These are phyloP conservation scores for Suillus bovinus DNA, from an alignment of 768 basidiomycete genomes.

Conservation along the genomic window DNA sequence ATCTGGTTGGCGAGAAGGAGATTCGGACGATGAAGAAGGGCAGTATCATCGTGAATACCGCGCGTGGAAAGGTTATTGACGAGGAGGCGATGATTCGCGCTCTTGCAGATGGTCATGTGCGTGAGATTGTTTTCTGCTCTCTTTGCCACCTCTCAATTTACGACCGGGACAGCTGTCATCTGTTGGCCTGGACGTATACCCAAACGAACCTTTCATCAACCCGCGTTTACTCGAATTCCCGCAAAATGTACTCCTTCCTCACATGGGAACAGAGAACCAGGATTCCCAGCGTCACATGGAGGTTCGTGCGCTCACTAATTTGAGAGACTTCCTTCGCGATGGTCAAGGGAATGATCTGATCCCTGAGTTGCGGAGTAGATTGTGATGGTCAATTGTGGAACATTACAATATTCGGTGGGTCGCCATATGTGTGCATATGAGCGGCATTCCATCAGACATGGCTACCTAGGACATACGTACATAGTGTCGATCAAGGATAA, in stretches of 20 bases:
- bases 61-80: slow-evolving; percentile 88
- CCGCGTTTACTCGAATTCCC: slow-evolving; percentile 79
- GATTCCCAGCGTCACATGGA: slow-evolving; percentile 85
- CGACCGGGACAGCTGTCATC: slow-evolving; percentile 57
- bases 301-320: slow-evolving; percentile 76
- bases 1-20: slow-evolving; percentile 71
- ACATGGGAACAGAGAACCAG: slow-evolving; percentile 88
- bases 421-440: neutral
- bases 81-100: slow-evolving; percentile 86
- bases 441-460: neutral
- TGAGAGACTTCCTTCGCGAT: slow-evolving; percentile 65
- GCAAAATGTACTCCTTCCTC: slow-evolving; percentile 83
- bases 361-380: slow-evolving; percentile 43
- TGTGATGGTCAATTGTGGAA: slow-evolving; percentile 13
- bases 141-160: neutral
- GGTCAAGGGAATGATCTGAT: slow-evolving; percentile 72
- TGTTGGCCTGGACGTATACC: slow-evolving; percentile 85
- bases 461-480: too few species aligned
- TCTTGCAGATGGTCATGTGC: slow-evolving; percentile 83
- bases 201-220: slow-evolving; percentile 81
- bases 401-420: too few species aligned
- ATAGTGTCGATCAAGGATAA: too few species aligned
- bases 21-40: slow-evolving; percentile 79
- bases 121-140: slow-evolving; percentile 29
- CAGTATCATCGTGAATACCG: slow-evolving; percentile 81